phyloP scores from a whole-genome alignment of 1,139 yeast genomes.

The Blastobotrys aristatus region DNA sequence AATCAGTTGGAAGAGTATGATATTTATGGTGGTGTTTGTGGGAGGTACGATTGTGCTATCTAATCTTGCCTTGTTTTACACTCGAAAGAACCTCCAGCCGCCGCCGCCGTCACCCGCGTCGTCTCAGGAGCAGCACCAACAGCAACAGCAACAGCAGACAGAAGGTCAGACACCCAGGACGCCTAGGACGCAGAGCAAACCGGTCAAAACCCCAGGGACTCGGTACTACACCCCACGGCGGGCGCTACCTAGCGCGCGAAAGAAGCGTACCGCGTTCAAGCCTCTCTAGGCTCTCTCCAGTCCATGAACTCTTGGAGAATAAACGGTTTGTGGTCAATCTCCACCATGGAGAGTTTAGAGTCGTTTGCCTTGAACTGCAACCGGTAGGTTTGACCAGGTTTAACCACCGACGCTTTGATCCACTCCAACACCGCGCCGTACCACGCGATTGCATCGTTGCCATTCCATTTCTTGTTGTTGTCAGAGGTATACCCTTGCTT shows the following conservation, averaged over 20 bases:
- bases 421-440: slow-evolving; percentile 82
- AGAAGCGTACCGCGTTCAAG: too few species aligned
- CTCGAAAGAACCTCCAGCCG: slow-evolving; percentile 13
- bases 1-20: slow-evolving; percentile 68
- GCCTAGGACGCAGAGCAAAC: neutral
- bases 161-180: too few species aligned
- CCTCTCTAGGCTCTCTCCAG: slow-evolving; percentile 45
- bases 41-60: slow-evolving; percentile 41
- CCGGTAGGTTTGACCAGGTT: slow-evolving; percentile 44
- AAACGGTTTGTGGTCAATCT: slow-evolving; percentile 37
- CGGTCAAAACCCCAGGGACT: slow-evolving; percentile 6
- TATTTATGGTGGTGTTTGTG: slow-evolving; percentile 42
- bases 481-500: slow-evolving; percentile 32
- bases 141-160: neutral
- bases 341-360: slow-evolving; percentile 40
- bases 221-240: slow-evolving; percentile 6
- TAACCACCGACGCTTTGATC: slow-evolving; percentile 52
- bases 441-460: slow-evolving; percentile 76
- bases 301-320: slow-evolving; percentile 51
- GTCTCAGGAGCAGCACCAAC: neutral
- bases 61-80: slow-evolving; percentile 13
- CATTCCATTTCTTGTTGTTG: slow-evolving; percentile 45
- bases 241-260: neutral
- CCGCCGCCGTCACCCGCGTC: slow-evolving; percentile 5
- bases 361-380: slow-evolving; percentile 40